These are phyloP conservation scores for Xylariaceae sp. DNA, from an alignment of 2,329 filamentous ascomycete genomes.

Conservation along the genomic window DNA sequence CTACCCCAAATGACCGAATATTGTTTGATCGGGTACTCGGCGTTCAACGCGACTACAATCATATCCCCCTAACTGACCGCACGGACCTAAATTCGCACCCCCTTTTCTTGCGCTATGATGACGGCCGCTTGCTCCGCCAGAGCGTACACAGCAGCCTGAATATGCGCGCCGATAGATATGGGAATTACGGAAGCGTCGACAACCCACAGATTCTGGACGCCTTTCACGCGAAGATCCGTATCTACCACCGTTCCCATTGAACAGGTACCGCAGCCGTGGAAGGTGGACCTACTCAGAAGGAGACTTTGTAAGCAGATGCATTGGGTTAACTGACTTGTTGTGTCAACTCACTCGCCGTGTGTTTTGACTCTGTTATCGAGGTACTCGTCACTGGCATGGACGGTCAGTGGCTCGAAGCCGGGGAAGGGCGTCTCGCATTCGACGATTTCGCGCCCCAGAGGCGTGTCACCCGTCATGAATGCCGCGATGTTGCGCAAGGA, in stretches of 20 bases:
- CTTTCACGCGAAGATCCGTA: constrained; percentile 27
- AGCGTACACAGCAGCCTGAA: constrained; percentile 40
- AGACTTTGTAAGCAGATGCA: not conserved
- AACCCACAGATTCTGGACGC: constrained; percentile 31
- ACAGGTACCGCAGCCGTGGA: constrained; percentile 11
- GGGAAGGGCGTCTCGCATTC: constrained; percentile 13
- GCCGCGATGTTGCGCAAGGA: constrained; percentile 14
- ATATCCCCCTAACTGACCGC: no score
- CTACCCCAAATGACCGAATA: no score
- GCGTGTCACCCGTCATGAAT: constrained; percentile 24
- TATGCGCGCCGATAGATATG: constrained; percentile 37
- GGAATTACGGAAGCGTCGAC: constrained; percentile 43
- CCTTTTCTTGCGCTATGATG: constrained; percentile 21
- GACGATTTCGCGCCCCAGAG: constrained; percentile 23
- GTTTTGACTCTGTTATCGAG: constrained; percentile 23
- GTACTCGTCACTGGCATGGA: constrained; percentile 22
- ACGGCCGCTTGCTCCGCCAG: constrained; percentile 41
- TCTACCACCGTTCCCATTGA: constrained; percentile 33
- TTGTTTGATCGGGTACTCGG: no score
- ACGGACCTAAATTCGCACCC: not conserved
- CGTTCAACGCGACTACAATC: no score
- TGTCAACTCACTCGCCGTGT: constrained; percentile 6
- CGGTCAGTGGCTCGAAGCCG: constrained; percentile 13
- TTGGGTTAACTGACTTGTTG: not conserved
- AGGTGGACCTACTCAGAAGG: constrained; percentile 4